Evolutionary conservation across 2,329 filamentous ascomycete genomes (phyloP), one percentile per base, ranked within the genome.

Genomic region (Claviceps capensis): DNA sequence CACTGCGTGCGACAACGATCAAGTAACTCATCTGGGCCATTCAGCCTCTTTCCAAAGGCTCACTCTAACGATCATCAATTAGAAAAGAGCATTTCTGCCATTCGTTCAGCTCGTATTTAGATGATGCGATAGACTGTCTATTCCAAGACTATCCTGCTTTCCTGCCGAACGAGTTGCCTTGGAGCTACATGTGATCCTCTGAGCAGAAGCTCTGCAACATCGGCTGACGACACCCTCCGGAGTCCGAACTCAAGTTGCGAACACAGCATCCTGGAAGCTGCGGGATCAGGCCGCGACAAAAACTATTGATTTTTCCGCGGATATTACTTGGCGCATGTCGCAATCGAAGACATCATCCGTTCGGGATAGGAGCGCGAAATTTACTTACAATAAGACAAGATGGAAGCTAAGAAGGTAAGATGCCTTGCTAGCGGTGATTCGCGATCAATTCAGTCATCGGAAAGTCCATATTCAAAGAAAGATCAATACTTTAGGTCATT

Each of bases 381-480:
- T 19, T 22, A 26, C 17, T 16, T 16, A 17, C 19, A 36, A 23
- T 23, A 45, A 49, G 59, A 44, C 48, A 72, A 43, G 50, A 72
- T 72, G 69, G 69, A 72, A 59, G 66, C 64, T 54, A 67, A 62
- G 59, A 71, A 71, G 68, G 69, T 69, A 63, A 57, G 58, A 57
- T 56, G 11, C 44, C 9, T 45, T 7, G 42, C 47, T 38, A 8
- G 30, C 37, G 13, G 37, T 17, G 13, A 44, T 38, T 23, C 22
- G 9, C 30, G 19, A 38, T 17, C 37, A 23, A 1, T 42, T 22
- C 22, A 48, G n/a, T 36, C 30, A 26, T 30, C 16, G 2, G 2
- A n/a, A 19, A 5, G 4, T 1, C 23, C n/a, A n/a, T 40, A 36
- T 36, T 50, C 43, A 50, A 40, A 13, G 13, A 23, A 17, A 9